These are phyloP conservation scores for Diplodia seriata DNA, from an alignment of 2,329 filamentous ascomycete species.

Conservation along the genomic window DNA sequence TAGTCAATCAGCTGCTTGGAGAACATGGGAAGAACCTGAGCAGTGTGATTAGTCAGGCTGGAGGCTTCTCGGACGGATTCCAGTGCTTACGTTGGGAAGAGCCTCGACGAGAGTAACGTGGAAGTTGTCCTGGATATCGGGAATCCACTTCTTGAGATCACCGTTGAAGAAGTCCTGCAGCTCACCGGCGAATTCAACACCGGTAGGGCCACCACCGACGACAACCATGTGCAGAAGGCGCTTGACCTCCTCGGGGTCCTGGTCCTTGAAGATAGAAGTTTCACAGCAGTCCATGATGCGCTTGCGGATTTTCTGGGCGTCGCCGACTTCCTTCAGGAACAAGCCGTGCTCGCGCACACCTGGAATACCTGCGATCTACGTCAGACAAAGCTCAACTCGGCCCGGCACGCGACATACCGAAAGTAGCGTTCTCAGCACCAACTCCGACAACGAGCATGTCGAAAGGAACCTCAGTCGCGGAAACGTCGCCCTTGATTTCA, in stretches of 20 bases:
- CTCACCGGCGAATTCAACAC: conserved; percentile 98
- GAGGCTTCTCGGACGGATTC: not conserved
- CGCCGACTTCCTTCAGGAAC: conserved; percentile 97
- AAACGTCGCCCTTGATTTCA: conserved; percentile 83
- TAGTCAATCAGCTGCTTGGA: conserved; percentile 99
- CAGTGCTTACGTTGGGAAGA: conserved; percentile 73
- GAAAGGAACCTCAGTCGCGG: conserved; percentile 88
- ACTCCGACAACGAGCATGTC: conserved; percentile 98
- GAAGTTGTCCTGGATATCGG: conserved; percentile 93
- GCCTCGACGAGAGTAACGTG: conserved; percentile 97
- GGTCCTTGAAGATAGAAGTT: conserved; percentile 97
- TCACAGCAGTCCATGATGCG: conserved; percentile 99
- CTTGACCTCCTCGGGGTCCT: conserved; percentile 84
- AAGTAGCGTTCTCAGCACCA: conserved; percentile 97
- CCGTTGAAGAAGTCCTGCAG: conserved; percentile 99
- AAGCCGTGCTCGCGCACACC: conserved; percentile 94
- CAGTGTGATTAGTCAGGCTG: not conserved
- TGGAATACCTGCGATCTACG: conserved; percentile 69
- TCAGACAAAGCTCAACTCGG: conserved; percentile 13
- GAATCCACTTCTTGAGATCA: conserved; percentile 97
- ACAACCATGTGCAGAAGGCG: conserved; percentile 97
- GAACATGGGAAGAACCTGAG: conserved; percentile 86
- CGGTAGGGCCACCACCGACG: conserved; percentile 84
- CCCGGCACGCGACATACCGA: conserved; percentile 63
- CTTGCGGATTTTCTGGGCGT: conserved; percentile 95